Percentiles rank a stretch among this genome's conserved stretches.
Evolutionary conservation across 164 flowering plant genomes (phyloP).

Genomic region (Umbilicus rupestris): DNA sequence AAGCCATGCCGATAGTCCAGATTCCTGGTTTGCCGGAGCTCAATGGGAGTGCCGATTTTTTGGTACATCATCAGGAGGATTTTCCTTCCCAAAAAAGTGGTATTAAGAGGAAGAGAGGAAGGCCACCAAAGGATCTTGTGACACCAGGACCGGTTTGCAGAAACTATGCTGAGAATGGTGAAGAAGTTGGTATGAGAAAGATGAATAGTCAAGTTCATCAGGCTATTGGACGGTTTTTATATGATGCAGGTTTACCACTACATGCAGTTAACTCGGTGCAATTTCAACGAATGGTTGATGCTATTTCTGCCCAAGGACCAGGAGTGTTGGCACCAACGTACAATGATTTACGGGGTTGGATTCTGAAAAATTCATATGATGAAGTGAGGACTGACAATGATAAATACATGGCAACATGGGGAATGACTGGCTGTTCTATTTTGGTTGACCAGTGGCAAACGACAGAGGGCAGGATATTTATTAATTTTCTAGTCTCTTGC

Average conservation of each 20-base stretch:
- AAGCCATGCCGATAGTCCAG: slow-evolving; percentile 15
- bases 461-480: slow-evolving; percentile 31
- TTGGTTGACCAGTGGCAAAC: slow-evolving; percentile 57
- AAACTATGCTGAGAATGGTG: slow-evolving; percentile 9
- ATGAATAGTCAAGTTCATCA: slow-evolving; percentile 31
- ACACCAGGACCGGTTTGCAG: slow-evolving; percentile 19
- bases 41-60: slow-evolving; percentile 22
- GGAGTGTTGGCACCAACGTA: slow-evolving; percentile 38
- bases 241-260: slow-evolving; percentile 61
- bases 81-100: slow-evolving; percentile 12
- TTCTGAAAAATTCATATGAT: slow-evolving; percentile 58
- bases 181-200: slow-evolving; percentile 13
- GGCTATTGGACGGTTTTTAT: slow-evolving; percentile 75
- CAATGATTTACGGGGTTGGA: slow-evolving; percentile 68
- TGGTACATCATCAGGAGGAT: slow-evolving; percentile 23
- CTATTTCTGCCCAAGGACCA: slow-evolving; percentile 50
- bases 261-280: slow-evolving; percentile 67
- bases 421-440: slow-evolving; percentile 67
- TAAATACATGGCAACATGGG: slow-evolving; percentile 40
- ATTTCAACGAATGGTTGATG: slow-evolving; percentile 82
- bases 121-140: slow-evolving; percentile 13
- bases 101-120: slow-evolving; percentile 47
- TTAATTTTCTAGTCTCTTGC: slow-evolving; percentile 51
- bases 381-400: slow-evolving; percentile 47
- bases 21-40: slow-evolving; percentile 16